Evolutionary conservation across 1,139 yeast species (phyloP).

Genomic region (Yamadazyma kanchanaburiensis): DNA sequence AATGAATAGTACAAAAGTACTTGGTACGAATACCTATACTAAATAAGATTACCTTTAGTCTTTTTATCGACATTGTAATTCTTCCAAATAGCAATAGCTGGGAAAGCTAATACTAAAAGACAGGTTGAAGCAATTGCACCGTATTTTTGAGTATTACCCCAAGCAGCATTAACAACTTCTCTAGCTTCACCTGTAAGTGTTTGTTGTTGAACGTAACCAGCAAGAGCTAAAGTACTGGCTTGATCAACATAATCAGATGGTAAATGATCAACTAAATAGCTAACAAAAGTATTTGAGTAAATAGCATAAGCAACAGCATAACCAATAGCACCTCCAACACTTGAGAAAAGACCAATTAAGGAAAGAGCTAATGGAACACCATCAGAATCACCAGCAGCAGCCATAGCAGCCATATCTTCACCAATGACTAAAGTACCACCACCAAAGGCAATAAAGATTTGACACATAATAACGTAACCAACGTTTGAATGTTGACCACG

Average conservation of each 20-base stretch:
- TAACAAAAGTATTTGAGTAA: slow-evolving; percentile 1
- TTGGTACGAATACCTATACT: too few relatives aligned
- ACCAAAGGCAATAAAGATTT: slow-evolving; percentile 6
- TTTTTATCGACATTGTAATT: slow-evolving; percentile 3
- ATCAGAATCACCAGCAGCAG: slow-evolving; percentile 3
- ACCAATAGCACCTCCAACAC: slow-evolving; percentile 6
- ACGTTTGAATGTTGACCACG: slow-evolving; percentile 4
- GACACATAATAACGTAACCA: slow-evolving; percentile 5
- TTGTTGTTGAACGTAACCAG: slow-evolving; percentile 1
- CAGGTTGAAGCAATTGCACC: slow-evolving; percentile 4
- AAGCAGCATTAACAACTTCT: slow-evolving; percentile 4
- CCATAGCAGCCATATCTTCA: slow-evolving; percentile 7
- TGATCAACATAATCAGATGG: slow-evolving; percentile 1
- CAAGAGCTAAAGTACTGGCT: not conserved
- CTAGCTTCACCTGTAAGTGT: slow-evolving; percentile 3
- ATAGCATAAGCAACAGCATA: slow-evolving; percentile 3
- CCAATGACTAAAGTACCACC: slow-evolving; percentile 7
- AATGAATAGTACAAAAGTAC: too few relatives aligned
- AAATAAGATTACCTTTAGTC: slow-evolving; percentile 3
- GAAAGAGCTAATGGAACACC: slow-evolving; percentile 6
- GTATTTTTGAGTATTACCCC: slow-evolving; percentile 3
- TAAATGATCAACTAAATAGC: slow-evolving; percentile 2
- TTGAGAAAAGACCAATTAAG: slow-evolving; percentile 4
- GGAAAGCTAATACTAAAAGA: slow-evolving; percentile 3
- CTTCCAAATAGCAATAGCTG: slow-evolving; percentile 4